These are phyloP conservation scores for Colletotrichum horii DNA, from an alignment of 2,329 filamentous ascomycete genomes.

Conservation along the genomic window DNA sequence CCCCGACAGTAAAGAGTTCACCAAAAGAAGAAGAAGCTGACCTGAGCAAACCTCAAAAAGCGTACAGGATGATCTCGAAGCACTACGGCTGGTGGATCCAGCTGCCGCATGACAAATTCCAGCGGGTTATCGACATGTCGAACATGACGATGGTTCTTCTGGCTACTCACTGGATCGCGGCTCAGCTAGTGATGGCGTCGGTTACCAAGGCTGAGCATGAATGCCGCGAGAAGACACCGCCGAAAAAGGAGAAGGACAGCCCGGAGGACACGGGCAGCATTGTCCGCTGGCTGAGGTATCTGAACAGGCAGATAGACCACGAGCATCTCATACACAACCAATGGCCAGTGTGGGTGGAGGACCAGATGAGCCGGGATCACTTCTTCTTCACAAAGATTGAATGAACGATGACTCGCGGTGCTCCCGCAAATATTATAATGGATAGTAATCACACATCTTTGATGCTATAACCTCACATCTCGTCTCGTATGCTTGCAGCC, in stretches of 20 bases:
- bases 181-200: constrained; percentile 59
- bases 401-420: neutral
- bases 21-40: neutral
- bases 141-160: constrained; percentile 54
- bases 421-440: neutral
- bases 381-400: constrained; percentile 47
- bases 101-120: constrained; percentile 57
- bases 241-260: constrained; percentile 20
- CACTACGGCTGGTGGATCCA: constrained; percentile 65
- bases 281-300: constrained; percentile 53
- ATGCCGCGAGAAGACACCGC: constrained; percentile 33
- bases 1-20: constrained; percentile 22
- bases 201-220: constrained; percentile 47
- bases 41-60: constrained; percentile 31
- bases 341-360: constrained; percentile 62
- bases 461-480: neutral
- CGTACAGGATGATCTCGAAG: constrained; percentile 53
- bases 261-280: constrained; percentile 46
- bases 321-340: constrained; percentile 52
- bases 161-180: constrained; percentile 58
- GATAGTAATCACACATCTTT: neutral
- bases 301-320: constrained; percentile 52
- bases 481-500: neutral
- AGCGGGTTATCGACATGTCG: constrained; percentile 50
- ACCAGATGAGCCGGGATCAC: constrained; percentile 50